These are phyloP conservation scores for Auricularia heimuer DNA, from an alignment of 768 basidiomycete species.

Conservation along the genomic window DNA sequence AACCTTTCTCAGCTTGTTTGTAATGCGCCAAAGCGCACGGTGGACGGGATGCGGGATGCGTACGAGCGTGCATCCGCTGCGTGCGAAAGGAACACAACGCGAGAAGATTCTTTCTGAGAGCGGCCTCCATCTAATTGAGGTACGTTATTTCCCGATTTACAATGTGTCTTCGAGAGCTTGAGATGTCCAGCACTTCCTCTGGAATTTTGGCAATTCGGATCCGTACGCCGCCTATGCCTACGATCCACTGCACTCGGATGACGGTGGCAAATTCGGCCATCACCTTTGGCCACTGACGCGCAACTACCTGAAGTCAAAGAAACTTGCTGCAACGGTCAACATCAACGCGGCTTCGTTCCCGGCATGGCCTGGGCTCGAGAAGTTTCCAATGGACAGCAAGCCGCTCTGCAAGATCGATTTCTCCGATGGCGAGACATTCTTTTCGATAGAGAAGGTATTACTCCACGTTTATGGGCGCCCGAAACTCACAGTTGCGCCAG, in stretches of 20 bases:
- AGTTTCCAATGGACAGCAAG: slow-evolving; percentile 14
- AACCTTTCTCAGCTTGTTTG: slow-evolving; percentile 14
- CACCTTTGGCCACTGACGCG: slow-evolving; percentile 17
- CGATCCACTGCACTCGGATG: slow-evolving; percentile 21
- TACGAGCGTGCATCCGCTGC: slow-evolving; percentile 11
- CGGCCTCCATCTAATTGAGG: slow-evolving; percentile 18
- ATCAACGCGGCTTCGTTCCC: slow-evolving; percentile 16
- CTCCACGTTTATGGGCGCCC: background rate
- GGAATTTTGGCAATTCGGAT: slow-evolving; percentile 19
- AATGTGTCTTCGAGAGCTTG: background rate
- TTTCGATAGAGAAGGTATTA: slow-evolving; percentile 19
- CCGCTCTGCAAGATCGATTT: slow-evolving; percentile 19
- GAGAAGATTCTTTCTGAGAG: slow-evolving; percentile 15
- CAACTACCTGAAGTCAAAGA: slow-evolving; percentile 10
- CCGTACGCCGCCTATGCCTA: slow-evolving; percentile 19
- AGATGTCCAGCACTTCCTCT: slow-evolving; percentile 19
- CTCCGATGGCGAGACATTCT: slow-evolving; percentile 18
- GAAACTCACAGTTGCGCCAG: slow-evolving; percentile 8
- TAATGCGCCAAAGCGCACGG: slow-evolving; percentile 3
- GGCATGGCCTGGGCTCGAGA: slow-evolving; percentile 21
- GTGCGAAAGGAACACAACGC: slow-evolving; percentile 7
- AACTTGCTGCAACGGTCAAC: slow-evolving; percentile 12
- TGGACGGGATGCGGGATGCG: slow-evolving; percentile 12
- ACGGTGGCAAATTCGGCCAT: slow-evolving; percentile 20
- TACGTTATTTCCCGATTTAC: slow-evolving; percentile 5